A percentile compares a stretch with the other conserved stretches of the same genome.
These are phyloP conservation scores for Penicillium palitans DNA, from an alignment of 2,329 filamentous ascomycete species.

Conservation along the genomic window DNA sequence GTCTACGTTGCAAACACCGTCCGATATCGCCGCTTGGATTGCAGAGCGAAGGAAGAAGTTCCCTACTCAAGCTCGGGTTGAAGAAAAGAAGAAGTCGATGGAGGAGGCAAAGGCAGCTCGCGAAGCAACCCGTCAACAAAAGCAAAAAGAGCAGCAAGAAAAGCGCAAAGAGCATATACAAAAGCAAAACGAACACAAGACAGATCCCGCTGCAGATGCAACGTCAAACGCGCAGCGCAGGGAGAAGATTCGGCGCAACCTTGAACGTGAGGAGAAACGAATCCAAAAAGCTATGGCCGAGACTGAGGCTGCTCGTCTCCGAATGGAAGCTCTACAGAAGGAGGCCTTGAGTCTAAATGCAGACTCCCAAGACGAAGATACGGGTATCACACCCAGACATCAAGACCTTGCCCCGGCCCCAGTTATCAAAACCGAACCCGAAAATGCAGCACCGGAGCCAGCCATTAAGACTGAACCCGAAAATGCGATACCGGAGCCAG, in stretches of 20 bases:
- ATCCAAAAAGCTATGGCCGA: conserved; percentile 48
- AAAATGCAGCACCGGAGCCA: background rate
- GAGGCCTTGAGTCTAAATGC: conserved; percentile 16
- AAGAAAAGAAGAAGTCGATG: conserved; percentile 63
- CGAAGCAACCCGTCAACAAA: conserved; percentile 41
- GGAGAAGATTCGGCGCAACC: conserved; percentile 45
- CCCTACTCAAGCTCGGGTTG: conserved; percentile 70
- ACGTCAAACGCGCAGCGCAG: conserved; percentile 41
- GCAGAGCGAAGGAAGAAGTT: conserved; percentile 76
- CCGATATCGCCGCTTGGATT: conserved; percentile 77
- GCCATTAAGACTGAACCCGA: background rate
- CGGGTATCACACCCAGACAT: background rate
- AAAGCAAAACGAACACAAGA: conserved; percentile 27
- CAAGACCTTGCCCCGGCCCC: background rate
- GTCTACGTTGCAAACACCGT: conserved; percentile 54
- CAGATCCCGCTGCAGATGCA: conserved; percentile 33
- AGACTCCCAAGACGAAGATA: background rate
- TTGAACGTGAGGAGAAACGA: conserved; percentile 66
- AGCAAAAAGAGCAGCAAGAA: conserved; percentile 37
- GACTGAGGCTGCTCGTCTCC: conserved; percentile 40
- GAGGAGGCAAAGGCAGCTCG: conserved; percentile 61
- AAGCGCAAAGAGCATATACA: conserved; percentile 18
- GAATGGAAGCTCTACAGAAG: conserved; percentile 35
- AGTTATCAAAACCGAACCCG: background rate
- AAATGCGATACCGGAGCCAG: background rate